These are phyloP conservation scores for Aspergillus neoniger DNA, from an alignment of 2,329 filamentous ascomycete species.

Conservation along the genomic window DNA sequence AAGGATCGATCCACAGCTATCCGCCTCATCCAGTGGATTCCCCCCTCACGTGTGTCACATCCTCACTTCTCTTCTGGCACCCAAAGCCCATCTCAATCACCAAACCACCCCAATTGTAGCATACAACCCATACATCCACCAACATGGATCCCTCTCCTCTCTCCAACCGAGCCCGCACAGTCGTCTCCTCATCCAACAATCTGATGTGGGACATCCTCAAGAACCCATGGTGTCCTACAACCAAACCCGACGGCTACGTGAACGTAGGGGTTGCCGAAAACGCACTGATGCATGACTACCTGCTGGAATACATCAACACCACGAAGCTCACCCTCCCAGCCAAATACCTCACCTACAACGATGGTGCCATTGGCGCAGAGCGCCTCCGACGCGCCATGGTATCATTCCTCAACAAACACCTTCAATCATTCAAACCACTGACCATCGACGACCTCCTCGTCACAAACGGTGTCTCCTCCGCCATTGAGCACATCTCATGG, in stretches of 20 bases:
- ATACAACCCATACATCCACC: neutral
- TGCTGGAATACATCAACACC: slow-evolving; percentile 46
- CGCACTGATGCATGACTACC: slow-evolving; percentile 51
- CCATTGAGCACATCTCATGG: slow-evolving; percentile 40
- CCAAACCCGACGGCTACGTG: slow-evolving; percentile 46
- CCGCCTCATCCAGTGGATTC: too few species aligned
- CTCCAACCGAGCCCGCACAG: neutral
- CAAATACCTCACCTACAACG: slow-evolving; percentile 42
- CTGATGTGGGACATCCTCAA: slow-evolving; percentile 49
- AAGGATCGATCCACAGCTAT: too few species aligned
- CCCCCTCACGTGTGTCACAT: neutral
- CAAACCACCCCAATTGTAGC: neutral
- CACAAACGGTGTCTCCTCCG: slow-evolving; percentile 39
- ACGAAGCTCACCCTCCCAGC: slow-evolving; percentile 36
- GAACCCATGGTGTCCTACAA: slow-evolving; percentile 47
- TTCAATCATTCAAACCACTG: slow-evolving; percentile 31
- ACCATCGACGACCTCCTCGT: slow-evolving; percentile 32
- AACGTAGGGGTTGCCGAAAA: slow-evolving; percentile 58
- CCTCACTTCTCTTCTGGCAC: neutral
- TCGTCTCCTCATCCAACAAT: slow-evolving; percentile 8
- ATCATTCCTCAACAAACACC: slow-evolving; percentile 35
- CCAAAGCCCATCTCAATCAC: neutral
- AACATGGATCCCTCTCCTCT: neutral
- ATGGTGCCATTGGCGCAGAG: slow-evolving; percentile 34
- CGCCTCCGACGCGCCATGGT: slow-evolving; percentile 31